Percentiles rank a stretch among this genome's conserved stretches.
Evolutionary conservation across 495 filamentous ascomycete genomes (phyloP).

Genomic region (Annulohypoxylon stygium): DNA sequence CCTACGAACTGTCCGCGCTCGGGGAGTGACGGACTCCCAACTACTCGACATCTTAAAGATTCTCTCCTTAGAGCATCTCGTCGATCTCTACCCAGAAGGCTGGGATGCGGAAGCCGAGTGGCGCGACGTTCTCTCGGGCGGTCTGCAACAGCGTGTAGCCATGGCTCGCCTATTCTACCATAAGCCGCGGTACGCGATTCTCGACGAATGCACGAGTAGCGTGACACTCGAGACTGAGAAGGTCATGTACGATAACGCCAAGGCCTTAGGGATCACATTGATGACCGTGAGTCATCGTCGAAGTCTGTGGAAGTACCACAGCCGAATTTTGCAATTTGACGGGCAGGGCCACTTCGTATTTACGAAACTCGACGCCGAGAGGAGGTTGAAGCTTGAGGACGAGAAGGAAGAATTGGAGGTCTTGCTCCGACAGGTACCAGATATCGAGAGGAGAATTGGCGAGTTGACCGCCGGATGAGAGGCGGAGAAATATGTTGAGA

Average conservation of each 20-base stretch:
- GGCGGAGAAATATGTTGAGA: constrained; percentile 7
- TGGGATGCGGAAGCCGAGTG: constrained; percentile 98
- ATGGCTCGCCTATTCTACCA: constrained; percentile 99
- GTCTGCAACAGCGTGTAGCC: constrained; percentile 95
- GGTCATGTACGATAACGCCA: constrained; percentile 96
- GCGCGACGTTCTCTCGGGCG: constrained; percentile 89
- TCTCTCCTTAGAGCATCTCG: constrained; percentile 85
- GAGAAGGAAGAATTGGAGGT: constrained; percentile 96
- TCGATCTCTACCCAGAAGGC: constrained; percentile 79
- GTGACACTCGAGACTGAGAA: constrained; percentile 95
- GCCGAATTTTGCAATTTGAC: constrained; percentile 94
- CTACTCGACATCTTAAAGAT: constrained; percentile 79
- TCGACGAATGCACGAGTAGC: constrained; percentile 95
- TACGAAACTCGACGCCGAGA: constrained; percentile 90
- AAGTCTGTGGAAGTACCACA: constrained; percentile 97
- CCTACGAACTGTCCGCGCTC: constrained; percentile 85
- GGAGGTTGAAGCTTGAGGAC: constrained; percentile 86
- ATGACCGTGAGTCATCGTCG: constrained; percentile 95
- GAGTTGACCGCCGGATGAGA: constrained; percentile 71
- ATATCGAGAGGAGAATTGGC: constrained; percentile 84
- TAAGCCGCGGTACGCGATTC: constrained; percentile 88
- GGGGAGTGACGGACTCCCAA: constrained; percentile 85
- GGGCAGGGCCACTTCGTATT: constrained; percentile 93
- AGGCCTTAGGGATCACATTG: constrained; percentile 87
- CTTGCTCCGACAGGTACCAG: constrained; percentile 83